Percentiles rank a stretch among this genome's conserved stretches.
These are phyloP conservation scores for Camelina neglecta DNA, from an alignment of 345 rosid genomes.

Conservation along the genomic window DNA sequence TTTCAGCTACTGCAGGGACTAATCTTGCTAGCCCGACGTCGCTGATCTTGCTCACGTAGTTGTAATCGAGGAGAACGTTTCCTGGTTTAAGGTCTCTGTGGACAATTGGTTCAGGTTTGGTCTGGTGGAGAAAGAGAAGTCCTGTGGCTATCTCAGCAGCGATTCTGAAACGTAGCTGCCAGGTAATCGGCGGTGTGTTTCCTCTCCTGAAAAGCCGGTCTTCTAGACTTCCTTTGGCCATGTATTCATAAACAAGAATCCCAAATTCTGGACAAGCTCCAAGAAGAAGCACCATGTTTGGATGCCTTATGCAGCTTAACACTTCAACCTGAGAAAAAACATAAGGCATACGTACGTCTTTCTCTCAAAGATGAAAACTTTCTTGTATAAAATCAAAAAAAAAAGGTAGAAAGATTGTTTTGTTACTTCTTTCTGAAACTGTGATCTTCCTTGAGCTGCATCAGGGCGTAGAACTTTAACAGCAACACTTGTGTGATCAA, in stretches of 20 bases:
- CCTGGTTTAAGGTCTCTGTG: conserved; percentile 96
- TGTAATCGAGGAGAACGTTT: conserved; percentile 77
- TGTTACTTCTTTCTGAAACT: conserved; percentile 83
- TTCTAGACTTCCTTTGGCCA: conserved; percentile 91
- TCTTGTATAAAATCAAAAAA: neutral
- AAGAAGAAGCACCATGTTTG: conserved; percentile 95
- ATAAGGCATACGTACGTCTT: neutral
- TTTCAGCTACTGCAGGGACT: conserved; percentile 84
- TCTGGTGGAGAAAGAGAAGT: conserved; percentile 87
- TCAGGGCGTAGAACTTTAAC: conserved; percentile 91
- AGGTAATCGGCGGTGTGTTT: conserved; percentile 62
- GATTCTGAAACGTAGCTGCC: conserved; percentile 88
- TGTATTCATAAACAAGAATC: conserved; percentile 81
- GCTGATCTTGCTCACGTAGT: conserved; percentile 79
- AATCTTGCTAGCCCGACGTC: conserved; percentile 92
- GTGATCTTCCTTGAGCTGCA: conserved; percentile 91
- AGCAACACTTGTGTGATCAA: conserved; percentile 87
- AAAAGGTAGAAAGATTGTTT: neutral
- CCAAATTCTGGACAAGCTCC: conserved; percentile 97
- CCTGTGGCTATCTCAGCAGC: conserved; percentile 89
- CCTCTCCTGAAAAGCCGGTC: conserved; percentile 69
- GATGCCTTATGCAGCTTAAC: conserved; percentile 90
- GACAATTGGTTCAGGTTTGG: conserved; percentile 91
- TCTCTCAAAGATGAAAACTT: neutral
- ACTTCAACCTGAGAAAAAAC: conserved; percentile 66